These are phyloP conservation scores for Pseudogymnoascus pannorum DNA, from an alignment of 2,329 filamentous ascomycete genomes.

Conservation along the genomic window DNA sequence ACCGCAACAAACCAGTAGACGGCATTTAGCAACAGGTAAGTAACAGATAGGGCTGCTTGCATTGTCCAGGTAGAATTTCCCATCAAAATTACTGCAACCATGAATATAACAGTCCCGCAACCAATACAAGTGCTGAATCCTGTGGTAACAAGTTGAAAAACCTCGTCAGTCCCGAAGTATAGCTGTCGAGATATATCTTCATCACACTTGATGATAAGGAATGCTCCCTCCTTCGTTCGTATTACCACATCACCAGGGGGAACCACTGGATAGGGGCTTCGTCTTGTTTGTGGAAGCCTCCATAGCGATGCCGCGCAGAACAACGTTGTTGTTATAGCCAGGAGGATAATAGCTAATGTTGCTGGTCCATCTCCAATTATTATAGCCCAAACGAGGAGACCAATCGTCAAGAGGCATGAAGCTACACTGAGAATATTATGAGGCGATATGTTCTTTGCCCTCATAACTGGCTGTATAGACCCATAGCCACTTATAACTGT, in stretches of 20 bases:
- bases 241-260: slow-evolving; percentile 49
- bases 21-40: slow-evolving; percentile 49
- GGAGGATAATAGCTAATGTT: slow-evolving; percentile 35
- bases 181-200: slow-evolving; percentile 52
- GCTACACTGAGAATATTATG: slow-evolving; percentile 36
- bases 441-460: slow-evolving; percentile 7
- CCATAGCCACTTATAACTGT: not conserved
- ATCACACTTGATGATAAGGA: slow-evolving; percentile 46
- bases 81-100: slow-evolving; percentile 49
- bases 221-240: slow-evolving; percentile 47
- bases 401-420: slow-evolving; percentile 39
- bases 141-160: slow-evolving; percentile 43
- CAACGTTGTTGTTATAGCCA: slow-evolving; percentile 12
- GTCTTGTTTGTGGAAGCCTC: slow-evolving; percentile 41
- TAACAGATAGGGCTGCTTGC: slow-evolving; percentile 45
- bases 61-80: slow-evolving; percentile 51
- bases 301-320: slow-evolving; percentile 37
- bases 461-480: slow-evolving; percentile 3
- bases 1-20: slow-evolving; percentile 40
- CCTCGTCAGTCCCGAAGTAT: slow-evolving; percentile 47
- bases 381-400: slow-evolving; percentile 35
- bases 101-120: slow-evolving; percentile 46
- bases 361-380: slow-evolving; percentile 39
- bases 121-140: slow-evolving; percentile 45
- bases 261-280: slow-evolving; percentile 27